phyloP scores from a whole-genome alignment of 176 grass and related monocot species.

The Musa schizocarpa region DNA sequence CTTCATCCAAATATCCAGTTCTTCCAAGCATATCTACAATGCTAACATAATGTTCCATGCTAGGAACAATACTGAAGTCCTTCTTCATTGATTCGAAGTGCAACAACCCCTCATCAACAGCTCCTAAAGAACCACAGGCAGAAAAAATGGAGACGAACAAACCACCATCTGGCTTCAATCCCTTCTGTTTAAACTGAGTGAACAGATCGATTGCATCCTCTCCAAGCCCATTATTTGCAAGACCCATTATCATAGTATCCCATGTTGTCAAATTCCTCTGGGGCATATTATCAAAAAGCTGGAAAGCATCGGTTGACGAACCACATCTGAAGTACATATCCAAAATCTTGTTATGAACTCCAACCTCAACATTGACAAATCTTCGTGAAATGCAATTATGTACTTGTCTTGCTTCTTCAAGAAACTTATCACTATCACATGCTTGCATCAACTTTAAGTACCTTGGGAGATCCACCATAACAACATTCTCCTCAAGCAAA shows the following conservation, averaged over 20 bases:
- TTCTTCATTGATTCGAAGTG: slow-evolving; percentile 94
- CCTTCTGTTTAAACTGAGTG: slow-evolving; percentile 46
- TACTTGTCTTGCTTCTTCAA: slow-evolving; percentile 54
- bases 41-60: slow-evolving; percentile 59
- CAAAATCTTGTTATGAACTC: slow-evolving; percentile 69
- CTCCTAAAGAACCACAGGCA: slow-evolving; percentile 68
- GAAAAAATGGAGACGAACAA: slow-evolving; percentile 64
- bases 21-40: slow-evolving; percentile 89
- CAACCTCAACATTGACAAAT: slow-evolving; percentile 29
- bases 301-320: slow-evolving; percentile 61
- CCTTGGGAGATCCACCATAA: slow-evolving; percentile 31
- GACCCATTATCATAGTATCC: slow-evolving; percentile 73
- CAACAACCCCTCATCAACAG: slow-evolving; percentile 83
- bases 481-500: slow-evolving; percentile 40
- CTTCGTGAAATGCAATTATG: slow-evolving; percentile 44
- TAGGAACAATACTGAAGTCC: slow-evolving; percentile 65
- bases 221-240: slow-evolving; percentile 67
- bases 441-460: slow-evolving; percentile 61
- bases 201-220: slow-evolving; percentile 78
- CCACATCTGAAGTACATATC: slow-evolving; percentile 86
- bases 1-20: slow-evolving; percentile 81
- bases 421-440: slow-evolving; percentile 48
- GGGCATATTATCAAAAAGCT: slow-evolving; percentile 61
- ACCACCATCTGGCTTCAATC: slow-evolving; percentile 43
- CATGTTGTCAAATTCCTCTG: slow-evolving; percentile 56